Evolutionary conservation across 2,329 filamentous ascomycete genomes (phyloP), one percentile per base, ranked within the genome.

Genomic region (Truncatella angustata): DNA sequence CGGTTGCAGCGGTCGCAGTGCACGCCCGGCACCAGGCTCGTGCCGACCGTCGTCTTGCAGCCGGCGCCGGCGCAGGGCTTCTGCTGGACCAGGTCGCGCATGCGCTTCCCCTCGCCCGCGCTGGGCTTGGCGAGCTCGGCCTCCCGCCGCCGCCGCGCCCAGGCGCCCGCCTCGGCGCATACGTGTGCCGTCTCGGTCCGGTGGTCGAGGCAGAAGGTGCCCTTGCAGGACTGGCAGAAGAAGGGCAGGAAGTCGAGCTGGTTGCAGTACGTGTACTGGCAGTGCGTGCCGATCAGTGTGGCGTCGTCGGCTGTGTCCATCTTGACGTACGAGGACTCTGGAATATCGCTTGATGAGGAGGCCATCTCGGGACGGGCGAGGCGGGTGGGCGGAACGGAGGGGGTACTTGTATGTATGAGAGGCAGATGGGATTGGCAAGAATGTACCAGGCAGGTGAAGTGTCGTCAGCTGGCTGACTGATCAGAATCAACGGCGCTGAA

Each of bases 231-330:
- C 68, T 95, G 90, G 75, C 94, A 99, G 66, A 85, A 81, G 71
- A 97, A 97, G 4, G 94, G 94, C 4, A 99, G 84, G 70, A 99
- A 97, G 73, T 97, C 94, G 55, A 97, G 88, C 67, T 94, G 89
- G 68, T 92, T 88, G 78, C 94, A 99, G 78, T 91, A 95, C 58
- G 87, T 78, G 72, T 89, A 87, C 70, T 97, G 85, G 80, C 94
- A 99, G 76, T 97, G 92, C 56, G 84, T 84, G 70, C 94, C 94
- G 61, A 97, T 87, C 21, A 92, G 82, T 63, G 90, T 87, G 44
- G 92, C 87, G 72, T 97, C 92, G 54, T 97, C 92, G 54, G 72
- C 80, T 63, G 84, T 81, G 64, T 87, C 79, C 87, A 92, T 92
- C 56, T 80, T 81, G 68, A 86, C 80, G 75, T 86, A 91, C 67